Conservation (phyloP, 2,329 filamentous ascomycete species). For the Fusarium virguliforme region DNA sequence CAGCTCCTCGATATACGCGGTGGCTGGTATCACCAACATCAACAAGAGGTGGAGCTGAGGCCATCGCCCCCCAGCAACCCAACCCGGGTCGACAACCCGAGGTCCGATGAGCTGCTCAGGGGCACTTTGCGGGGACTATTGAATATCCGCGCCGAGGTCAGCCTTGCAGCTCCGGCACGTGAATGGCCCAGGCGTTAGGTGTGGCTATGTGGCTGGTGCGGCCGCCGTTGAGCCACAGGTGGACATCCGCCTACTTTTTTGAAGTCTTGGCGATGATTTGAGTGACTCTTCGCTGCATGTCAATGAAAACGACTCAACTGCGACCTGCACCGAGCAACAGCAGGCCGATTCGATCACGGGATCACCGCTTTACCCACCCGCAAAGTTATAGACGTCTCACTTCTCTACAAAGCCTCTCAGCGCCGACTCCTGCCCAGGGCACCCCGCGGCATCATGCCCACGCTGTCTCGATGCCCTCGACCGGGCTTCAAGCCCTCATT, state of each 20-base stretch:
- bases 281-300: constrained; percentile 51
- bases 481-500: constrained; percentile 86
- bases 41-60: constrained; percentile 53
- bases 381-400: not conserved
- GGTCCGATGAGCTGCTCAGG: constrained; percentile 50
- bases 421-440: constrained; percentile 25
- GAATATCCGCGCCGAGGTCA: constrained; percentile 52
- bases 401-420: constrained; percentile 4
- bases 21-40: constrained; percentile 53
- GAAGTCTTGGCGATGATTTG: constrained; percentile 48
- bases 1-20: constrained; percentile 48
- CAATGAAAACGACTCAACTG: constrained; percentile 43
- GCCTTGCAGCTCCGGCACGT: constrained; percentile 37
- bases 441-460: constrained; percentile 73
- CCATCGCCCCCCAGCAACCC: constrained; percentile 51
- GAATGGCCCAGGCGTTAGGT: constrained; percentile 24
- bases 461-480: constrained; percentile 79
- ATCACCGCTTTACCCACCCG: not conserved
- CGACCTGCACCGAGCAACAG: constrained; percentile 20
- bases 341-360: not conserved
- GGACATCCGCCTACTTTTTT: constrained; percentile 49
- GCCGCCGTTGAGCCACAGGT: constrained; percentile 44
- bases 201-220: constrained; percentile 32
- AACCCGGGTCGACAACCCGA: constrained; percentile 44
- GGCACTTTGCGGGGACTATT: constrained; percentile 47